Conservation (phyloP, 768 basidiomycete species). For the Gautieria morchelliformis region DNA sequence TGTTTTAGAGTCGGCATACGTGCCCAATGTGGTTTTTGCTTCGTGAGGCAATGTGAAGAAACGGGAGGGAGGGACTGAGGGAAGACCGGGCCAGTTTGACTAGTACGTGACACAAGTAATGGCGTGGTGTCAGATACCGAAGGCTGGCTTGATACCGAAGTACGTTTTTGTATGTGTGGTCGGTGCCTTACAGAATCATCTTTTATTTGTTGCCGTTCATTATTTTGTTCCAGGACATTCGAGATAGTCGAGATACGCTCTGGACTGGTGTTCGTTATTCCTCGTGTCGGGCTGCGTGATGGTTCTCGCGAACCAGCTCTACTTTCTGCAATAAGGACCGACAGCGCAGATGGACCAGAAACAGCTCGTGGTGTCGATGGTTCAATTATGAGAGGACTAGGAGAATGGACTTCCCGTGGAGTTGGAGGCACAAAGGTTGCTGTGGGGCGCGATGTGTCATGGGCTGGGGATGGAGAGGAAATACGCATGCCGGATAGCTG, state of each 20-base stretch:
- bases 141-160: too few relatives aligned
- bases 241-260: too few relatives aligned
- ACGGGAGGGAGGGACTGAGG: not conserved
- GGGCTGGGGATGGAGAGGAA: conserved; percentile 10
- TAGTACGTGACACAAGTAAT: too few relatives aligned
- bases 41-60: not conserved
- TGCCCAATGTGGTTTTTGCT: conserved; percentile 12
- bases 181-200: too few relatives aligned
- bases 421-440: too few relatives aligned
- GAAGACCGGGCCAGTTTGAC: not conserved
- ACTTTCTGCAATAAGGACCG: not conserved
- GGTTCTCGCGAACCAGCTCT: conserved; percentile 1
- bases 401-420: not conserved
- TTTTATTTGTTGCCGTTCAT: too few relatives aligned
- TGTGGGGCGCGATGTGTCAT: too few relatives aligned
- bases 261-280: too few relatives aligned
- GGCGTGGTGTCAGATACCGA: too few relatives aligned
- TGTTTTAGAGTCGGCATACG: conserved; percentile 16
- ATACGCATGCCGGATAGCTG: conserved; percentile 47
- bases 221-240: too few relatives aligned
- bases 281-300: not conserved
- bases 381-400: conserved; percentile 9
- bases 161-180: too few relatives aligned
- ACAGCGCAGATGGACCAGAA: conserved; percentile 9
- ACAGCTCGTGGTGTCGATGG: not conserved